A percentile compares a stretch with the other conserved stretches of the same genome.
phyloP scores from a whole-genome alignment of 768 basidiomycete species.

The Phallus indusiatus region DNA sequence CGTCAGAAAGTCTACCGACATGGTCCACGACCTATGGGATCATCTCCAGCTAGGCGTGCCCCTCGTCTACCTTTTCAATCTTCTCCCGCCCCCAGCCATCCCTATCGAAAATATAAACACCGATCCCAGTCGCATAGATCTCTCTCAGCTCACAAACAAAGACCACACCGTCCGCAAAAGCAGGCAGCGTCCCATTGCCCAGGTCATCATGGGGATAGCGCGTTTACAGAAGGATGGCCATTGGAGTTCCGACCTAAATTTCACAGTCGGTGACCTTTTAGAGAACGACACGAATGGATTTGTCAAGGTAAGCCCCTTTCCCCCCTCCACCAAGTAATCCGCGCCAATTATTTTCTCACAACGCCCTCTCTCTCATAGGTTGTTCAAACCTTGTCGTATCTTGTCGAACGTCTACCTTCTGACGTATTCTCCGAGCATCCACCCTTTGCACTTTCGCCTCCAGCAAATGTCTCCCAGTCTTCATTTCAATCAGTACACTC shows the following conservation, averaged over 20 bases:
- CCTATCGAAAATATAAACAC: slow-evolving; percentile 52
- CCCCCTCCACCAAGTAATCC: neutral
- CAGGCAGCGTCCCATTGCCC: slow-evolving; percentile 84
- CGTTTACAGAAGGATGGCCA: slow-evolving; percentile 48
- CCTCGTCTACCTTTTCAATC: slow-evolving; percentile 94
- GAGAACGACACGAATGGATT: slow-evolving; percentile 88
- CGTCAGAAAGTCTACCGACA: slow-evolving; percentile 72
- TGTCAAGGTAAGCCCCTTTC: slow-evolving; percentile 63
- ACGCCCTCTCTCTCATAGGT: slow-evolving; percentile 51
- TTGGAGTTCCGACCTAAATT: slow-evolving; percentile 66
- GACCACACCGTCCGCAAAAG: slow-evolving; percentile 69
- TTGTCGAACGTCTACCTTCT: slow-evolving; percentile 67
- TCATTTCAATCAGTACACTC: slow-evolving; percentile 56
- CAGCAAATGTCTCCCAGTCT: slow-evolving; percentile 28
- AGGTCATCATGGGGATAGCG: slow-evolving; percentile 84
- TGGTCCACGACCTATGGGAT: slow-evolving; percentile 91
- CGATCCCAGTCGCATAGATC: slow-evolving; percentile 38
- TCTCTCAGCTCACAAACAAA: slow-evolving; percentile 20
- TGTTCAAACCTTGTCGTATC: slow-evolving; percentile 76
- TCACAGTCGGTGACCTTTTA: slow-evolving; percentile 88
- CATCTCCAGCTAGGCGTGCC: slow-evolving; percentile 88
- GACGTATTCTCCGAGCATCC: slow-evolving; percentile 57
- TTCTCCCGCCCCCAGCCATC: slow-evolving; percentile 46
- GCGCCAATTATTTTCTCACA: neutral
- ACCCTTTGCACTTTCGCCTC: slow-evolving; percentile 36